Percentiles rank a stretch among this genome's conserved stretches.
Conservation (phyloP, 192 early-diverging fungal species). For the Coemansia guatemalensis region DNA sequence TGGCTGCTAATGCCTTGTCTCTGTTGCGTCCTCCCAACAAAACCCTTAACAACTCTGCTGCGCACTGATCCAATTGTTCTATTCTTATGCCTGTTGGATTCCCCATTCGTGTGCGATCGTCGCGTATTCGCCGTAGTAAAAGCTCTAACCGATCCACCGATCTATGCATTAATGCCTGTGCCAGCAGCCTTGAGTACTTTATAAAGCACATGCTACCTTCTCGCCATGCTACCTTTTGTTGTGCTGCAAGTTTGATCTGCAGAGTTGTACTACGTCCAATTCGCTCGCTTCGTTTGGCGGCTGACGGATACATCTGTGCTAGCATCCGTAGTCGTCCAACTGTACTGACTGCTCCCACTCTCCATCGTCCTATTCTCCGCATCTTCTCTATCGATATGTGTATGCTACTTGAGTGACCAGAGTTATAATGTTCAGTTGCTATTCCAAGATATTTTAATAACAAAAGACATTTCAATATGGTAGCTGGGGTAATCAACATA, state of each 20-base stretch:
- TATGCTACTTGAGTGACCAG: not conserved
- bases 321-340: not conserved
- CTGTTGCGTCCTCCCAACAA: not conserved
- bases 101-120: slow-evolving; percentile 7
- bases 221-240: not conserved
- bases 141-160: slow-evolving; percentile 11
- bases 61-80: slow-evolving; percentile 16
- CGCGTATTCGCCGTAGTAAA: slow-evolving; percentile 21
- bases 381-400: not conserved
- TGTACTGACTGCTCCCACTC: not conserved
- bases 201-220: not conserved
- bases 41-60: slow-evolving; percentile 1
- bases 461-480: not conserved
- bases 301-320: not conserved
- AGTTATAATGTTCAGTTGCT: not conserved
- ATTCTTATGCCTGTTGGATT: slow-evolving; percentile 14
- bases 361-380: not conserved
- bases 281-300: not conserved
- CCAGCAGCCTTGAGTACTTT: slow-evolving; percentile 12
- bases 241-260: not conserved
- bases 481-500: not conserved
- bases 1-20: not conserved
- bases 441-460: not conserved
- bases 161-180: slow-evolving; percentile 7
- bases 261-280: not conserved